These are phyloP conservation scores for Ensete glaucum DNA, from an alignment of 176 grass and related monocot genomes.

Conservation along the genomic window DNA sequence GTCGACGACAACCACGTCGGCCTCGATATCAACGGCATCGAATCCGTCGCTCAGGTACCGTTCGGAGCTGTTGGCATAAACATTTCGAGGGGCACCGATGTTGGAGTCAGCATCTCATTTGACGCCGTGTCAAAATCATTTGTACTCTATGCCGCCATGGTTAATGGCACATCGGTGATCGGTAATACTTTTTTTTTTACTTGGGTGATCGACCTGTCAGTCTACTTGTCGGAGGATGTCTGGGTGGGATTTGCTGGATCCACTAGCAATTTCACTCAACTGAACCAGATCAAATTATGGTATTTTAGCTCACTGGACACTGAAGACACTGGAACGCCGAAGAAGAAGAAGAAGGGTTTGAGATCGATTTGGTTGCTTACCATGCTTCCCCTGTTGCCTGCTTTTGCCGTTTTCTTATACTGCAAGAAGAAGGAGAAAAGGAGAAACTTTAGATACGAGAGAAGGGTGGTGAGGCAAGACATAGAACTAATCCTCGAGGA, in stretches of 20 bases:
- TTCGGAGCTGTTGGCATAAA: not conserved
- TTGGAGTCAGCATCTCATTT: not conserved
- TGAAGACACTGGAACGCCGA: not conserved
- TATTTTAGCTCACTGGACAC: not conserved
- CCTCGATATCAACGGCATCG: constrained; percentile 33
- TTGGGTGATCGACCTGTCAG: not conserved
- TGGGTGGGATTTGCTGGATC: constrained; percentile 12
- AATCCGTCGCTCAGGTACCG: not conserved
- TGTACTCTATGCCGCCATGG: not conserved
- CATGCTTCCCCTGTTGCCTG: not conserved
- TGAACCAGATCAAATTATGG: constrained; percentile 13
- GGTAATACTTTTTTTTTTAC: not conserved
- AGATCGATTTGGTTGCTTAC: not conserved
- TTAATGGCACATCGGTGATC: not conserved
- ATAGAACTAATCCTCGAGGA: constrained; percentile 44
- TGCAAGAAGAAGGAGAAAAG: not conserved
- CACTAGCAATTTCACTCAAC: constrained; percentile 8
- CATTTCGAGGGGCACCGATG: not conserved
- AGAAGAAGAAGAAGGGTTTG: not conserved
- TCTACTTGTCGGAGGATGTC: not conserved
- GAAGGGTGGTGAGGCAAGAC: constrained; percentile 8
- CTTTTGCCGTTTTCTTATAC: not conserved
- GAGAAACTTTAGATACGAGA: constrained; percentile 4
- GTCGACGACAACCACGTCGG: constrained; percentile 38
- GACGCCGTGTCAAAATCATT: not conserved